Conservation (phyloP, 805 yeast species). For the Wickerhamiella cacticola region DNA sequence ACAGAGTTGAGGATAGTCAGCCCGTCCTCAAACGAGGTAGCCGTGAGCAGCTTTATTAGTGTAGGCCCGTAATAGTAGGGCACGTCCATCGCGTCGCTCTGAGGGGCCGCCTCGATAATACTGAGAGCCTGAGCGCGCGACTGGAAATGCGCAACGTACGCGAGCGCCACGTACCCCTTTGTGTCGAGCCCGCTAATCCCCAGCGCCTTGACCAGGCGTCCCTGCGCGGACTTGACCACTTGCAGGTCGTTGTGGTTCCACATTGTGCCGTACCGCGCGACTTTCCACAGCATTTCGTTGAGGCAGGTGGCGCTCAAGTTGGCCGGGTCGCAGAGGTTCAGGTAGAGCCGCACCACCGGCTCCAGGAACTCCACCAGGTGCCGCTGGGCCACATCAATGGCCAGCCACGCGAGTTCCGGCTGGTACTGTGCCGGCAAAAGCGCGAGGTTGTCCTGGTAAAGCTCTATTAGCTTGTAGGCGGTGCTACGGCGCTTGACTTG, state of each 20-base stretch:
- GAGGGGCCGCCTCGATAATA: slow-evolving; percentile 13
- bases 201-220: slow-evolving; percentile 19
- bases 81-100: slow-evolving; percentile 9
- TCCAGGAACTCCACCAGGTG: slow-evolving; percentile 22
- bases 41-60: slow-evolving; percentile 14
- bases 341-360: slow-evolving; percentile 21
- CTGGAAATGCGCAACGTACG: slow-evolving; percentile 20
- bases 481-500: slow-evolving; percentile 18
- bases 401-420: slow-evolving; percentile 19
- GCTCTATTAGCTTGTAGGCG: slow-evolving; percentile 21
- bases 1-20: slow-evolving; percentile 12
- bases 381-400: slow-evolving; percentile 19
- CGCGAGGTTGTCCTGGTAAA: slow-evolving; percentile 18
- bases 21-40: slow-evolving; percentile 15
- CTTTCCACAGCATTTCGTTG: slow-evolving; percentile 26
- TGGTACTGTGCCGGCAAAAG: slow-evolving; percentile 14
- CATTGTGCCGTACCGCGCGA: slow-evolving; percentile 23
- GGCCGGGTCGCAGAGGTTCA: slow-evolving; percentile 12
- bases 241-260: slow-evolving; percentile 19
- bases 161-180: slow-evolving; percentile 26
- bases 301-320: slow-evolving; percentile 8
- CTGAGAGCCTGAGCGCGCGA: slow-evolving; percentile 13
- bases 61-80: slow-evolving; percentile 16
- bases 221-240: slow-evolving; percentile 22
- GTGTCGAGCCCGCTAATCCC: slow-evolving; percentile 19